These are phyloP conservation scores for Hypoxylon sp. DNA, from an alignment of 2,329 filamentous ascomycete species.

Conservation along the genomic window DNA sequence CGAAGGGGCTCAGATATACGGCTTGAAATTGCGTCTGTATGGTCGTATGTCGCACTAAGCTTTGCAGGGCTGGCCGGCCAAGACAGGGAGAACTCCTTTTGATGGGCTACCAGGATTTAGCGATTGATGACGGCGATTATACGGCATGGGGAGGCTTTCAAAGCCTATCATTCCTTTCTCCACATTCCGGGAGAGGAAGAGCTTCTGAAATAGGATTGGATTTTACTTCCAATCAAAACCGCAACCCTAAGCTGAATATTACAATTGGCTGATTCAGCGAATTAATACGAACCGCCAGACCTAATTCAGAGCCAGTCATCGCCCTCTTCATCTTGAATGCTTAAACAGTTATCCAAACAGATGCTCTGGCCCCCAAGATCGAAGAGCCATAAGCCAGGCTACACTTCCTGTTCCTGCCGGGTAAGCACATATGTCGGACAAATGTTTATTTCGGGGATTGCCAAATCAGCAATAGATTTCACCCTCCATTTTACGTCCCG, in stretches of 20 bases:
- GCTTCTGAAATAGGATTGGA: slow-evolving; percentile 37
- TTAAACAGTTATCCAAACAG: slow-evolving; percentile 37
- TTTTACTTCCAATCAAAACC: slow-evolving; percentile 51
- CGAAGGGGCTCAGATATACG: slow-evolving; percentile 22
- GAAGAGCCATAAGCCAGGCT: slow-evolving; percentile 39
- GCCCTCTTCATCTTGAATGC: slow-evolving; percentile 28
- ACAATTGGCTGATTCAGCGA: slow-evolving; percentile 48
- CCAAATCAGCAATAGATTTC: slow-evolving; percentile 43
- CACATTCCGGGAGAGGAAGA: slow-evolving; percentile 48
- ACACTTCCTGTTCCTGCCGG: slow-evolving; percentile 48
- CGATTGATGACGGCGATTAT: slow-evolving; percentile 42
- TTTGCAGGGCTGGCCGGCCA: slow-evolving; percentile 45
- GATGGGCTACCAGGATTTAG: slow-evolving; percentile 45
- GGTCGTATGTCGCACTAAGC: slow-evolving; percentile 38
- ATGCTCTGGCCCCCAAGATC: slow-evolving; percentile 39
- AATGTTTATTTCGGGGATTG: slow-evolving; percentile 41
- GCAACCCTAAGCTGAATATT: slow-evolving; percentile 38
- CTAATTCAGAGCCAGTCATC: slow-evolving; percentile 43
- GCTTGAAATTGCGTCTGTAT: slow-evolving; percentile 22
- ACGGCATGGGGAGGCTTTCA: slow-evolving; percentile 23
- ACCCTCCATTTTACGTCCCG: slow-evolving; percentile 41
- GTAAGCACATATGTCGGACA: slow-evolving; percentile 40
- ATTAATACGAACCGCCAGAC: slow-evolving; percentile 40
- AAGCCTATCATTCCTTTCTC: slow-evolving; percentile 46
- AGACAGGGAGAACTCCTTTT: slow-evolving; percentile 42